A percentile compares a stretch with the other conserved stretches of the same genome.
Conservation (phyloP, 495 filamentous ascomycete genomes). For the Aspergillus kassunensis region DNA sequence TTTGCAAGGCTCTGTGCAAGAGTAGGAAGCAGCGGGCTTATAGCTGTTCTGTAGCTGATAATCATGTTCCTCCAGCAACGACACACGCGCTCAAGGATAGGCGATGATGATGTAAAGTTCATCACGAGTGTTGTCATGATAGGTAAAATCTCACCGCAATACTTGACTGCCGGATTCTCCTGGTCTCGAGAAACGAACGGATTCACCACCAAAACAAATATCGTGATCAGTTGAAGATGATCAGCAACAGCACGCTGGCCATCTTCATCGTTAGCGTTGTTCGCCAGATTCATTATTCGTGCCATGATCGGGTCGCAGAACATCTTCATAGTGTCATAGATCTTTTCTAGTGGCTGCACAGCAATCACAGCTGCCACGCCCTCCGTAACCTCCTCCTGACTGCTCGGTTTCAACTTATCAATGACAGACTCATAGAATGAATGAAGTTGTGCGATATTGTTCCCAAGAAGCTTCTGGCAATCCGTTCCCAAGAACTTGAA, state of each 20-base stretch:
- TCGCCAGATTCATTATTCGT: conserved; percentile 80
- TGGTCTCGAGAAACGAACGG: conserved; percentile 69
- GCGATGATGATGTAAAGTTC: conserved; percentile 75
- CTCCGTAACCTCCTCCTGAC: conserved; percentile 94
- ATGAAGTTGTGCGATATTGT: conserved; percentile 78
- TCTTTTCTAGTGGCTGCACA: conserved; percentile 72
- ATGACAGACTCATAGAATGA: conserved; percentile 85
- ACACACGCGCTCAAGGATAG: conserved; percentile 90
- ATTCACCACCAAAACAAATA: conserved; percentile 75
- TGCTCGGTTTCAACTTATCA: conserved; percentile 73
- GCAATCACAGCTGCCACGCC: conserved; percentile 89
- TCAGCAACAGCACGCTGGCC: conserved; percentile 81
- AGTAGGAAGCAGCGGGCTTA: conserved; percentile 75
- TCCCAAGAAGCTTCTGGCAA: conserved; percentile 78
- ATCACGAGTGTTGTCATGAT: conserved; percentile 78
- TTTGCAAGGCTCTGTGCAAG: conserved; percentile 82
- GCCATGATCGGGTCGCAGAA: conserved; percentile 92
- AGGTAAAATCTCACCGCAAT: conserved; percentile 89
- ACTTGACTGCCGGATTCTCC: conserved; percentile 89
- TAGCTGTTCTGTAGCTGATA: conserved; percentile 87
- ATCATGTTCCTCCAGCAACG: conserved; percentile 95
- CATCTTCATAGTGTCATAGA: conserved; percentile 79
- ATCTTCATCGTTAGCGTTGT: conserved; percentile 75
- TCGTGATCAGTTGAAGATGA: conserved; percentile 85
- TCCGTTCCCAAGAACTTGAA: conserved; percentile 97